phyloP scores from a whole-genome alignment of 2,329 filamentous ascomycete species.

The Talaromyces sp. region DNA sequence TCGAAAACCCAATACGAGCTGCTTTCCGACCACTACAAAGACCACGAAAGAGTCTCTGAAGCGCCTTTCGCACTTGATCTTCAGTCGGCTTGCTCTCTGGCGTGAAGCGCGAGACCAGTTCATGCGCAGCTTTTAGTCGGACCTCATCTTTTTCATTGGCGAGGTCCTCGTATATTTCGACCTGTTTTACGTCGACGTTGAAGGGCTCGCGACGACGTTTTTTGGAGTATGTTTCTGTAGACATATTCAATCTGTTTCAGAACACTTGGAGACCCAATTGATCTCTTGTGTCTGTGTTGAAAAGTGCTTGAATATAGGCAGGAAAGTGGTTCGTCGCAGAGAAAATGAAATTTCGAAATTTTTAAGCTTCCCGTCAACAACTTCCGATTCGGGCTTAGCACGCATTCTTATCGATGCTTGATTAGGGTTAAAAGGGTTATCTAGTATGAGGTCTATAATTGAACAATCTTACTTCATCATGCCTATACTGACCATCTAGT shows the following conservation, averaged over 20 bases:
- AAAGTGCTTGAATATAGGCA: background rate
- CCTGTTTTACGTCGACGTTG: conserved; percentile 44
- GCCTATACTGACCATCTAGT: background rate
- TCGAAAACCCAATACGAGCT: conserved; percentile 80
- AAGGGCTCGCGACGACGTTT: conserved; percentile 42
- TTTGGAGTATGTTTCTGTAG: conserved; percentile 26
- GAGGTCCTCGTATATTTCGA: conserved; percentile 49
- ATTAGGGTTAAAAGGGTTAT: background rate
- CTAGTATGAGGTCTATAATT: background rate
- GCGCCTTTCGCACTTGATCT: conserved; percentile 40
- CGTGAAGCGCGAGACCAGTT: conserved; percentile 44
- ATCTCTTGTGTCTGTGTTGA: background rate
- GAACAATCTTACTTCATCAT: background rate
- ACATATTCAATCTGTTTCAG: conserved; percentile 26
- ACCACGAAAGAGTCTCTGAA: conserved; percentile 72
- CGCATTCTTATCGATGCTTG: background rate
- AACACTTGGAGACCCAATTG: background rate
- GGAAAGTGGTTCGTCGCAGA: background rate
- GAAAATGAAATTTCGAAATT: conserved; percentile 20
- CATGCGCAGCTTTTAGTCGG: conserved; percentile 44
- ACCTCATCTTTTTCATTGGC: conserved; percentile 47
- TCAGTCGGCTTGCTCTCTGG: conserved; percentile 37
- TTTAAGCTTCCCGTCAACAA: conserved; percentile 18
- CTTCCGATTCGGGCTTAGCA: conserved; percentile 24
- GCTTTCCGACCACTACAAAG: conserved; percentile 87